phyloP scores from a whole-genome alignment of 1,284 basidiomycete species.

The Microbotryum scabiosae region DNA sequence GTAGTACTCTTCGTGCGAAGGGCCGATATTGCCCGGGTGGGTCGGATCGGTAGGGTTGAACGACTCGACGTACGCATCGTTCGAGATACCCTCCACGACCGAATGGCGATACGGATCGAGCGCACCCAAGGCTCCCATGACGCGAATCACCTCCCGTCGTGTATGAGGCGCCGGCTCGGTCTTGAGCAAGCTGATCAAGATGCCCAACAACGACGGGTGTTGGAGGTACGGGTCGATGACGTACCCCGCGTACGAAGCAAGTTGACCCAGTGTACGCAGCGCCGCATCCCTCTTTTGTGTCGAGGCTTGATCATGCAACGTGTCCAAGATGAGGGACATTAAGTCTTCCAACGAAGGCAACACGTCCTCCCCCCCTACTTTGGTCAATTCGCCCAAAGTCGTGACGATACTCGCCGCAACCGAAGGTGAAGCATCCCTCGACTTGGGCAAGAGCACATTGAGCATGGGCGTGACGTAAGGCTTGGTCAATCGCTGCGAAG shows the following conservation, averaged over 20 bases:
- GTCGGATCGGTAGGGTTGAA: conserved; percentile 50
- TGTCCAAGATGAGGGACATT: conserved; percentile 81
- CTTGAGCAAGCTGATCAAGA: conserved; percentile 76
- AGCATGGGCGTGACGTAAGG: conserved; percentile 96
- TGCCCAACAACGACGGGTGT: conserved; percentile 79
- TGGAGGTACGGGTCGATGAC: conserved; percentile 87
- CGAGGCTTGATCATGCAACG: conserved; percentile 75
- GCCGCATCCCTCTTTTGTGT: conserved; percentile 83
- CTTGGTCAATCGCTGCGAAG: conserved; percentile 88
- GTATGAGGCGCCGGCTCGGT: conserved; percentile 62
- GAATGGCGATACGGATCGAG: conserved; percentile 93
- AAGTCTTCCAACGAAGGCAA: conserved; percentile 72
- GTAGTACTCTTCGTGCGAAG: conserved; percentile 78
- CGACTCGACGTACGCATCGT: conserved; percentile 29
- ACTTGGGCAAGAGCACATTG: conserved; percentile 78
- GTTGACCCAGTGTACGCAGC: conserved; percentile 83
- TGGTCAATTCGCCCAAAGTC: conserved; percentile 88
- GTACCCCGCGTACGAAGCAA: conserved; percentile 92
- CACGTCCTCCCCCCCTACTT: conserved; percentile 89
- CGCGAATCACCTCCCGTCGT: conserved; percentile 82
- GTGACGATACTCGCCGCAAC: conserved; percentile 89
- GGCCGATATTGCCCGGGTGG: conserved; percentile 47
- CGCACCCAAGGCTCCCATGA: conserved; percentile 94
- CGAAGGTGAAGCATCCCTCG: conserved; percentile 71
- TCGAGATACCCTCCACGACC: conserved; percentile 35